A percentile compares a stretch with the other conserved stretches of the same genome.
Evolutionary conservation across 1,139 yeast species (phyloP).

Genomic region (Sugiyamaella neomexicana): DNA sequence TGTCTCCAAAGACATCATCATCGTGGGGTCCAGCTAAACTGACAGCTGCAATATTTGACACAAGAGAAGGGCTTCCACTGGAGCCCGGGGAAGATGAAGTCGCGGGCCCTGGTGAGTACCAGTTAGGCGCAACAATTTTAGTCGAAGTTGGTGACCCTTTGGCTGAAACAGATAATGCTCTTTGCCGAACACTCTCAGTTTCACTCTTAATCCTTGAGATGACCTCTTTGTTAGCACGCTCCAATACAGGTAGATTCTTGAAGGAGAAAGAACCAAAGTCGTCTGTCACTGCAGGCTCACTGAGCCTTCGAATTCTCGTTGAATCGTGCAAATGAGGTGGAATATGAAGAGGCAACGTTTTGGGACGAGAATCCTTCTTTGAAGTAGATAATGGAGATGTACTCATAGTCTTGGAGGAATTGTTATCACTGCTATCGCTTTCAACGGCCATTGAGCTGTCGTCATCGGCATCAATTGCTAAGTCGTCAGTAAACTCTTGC

Average conservation of each 20-base stretch:
- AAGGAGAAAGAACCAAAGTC: slow-evolving; percentile 95
- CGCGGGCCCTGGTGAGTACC: slow-evolving; percentile 12
- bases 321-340: slow-evolving; percentile 62
- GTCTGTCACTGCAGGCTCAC: slow-evolving; percentile 51
- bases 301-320: slow-evolving; percentile 60
- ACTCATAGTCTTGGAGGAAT: background rate
- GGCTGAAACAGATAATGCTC: slow-evolving; percentile 32
- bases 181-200: slow-evolving; percentile 44
- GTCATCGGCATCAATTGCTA: slow-evolving; percentile 22
- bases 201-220: slow-evolving; percentile 83
- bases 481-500: slow-evolving; percentile 38
- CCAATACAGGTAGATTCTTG: slow-evolving; percentile 84
- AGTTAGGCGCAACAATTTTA: slow-evolving; percentile 10
- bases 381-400: slow-evolving; percentile 12
- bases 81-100: slow-evolving; percentile 5
- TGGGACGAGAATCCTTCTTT: slow-evolving; percentile 22
- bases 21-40: slow-evolving; percentile 17
- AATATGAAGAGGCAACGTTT: slow-evolving; percentile 48
- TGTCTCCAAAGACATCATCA: slow-evolving; percentile 13
- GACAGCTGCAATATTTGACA: background rate
- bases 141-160: slow-evolving; percentile 21
- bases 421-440: slow-evolving; percentile 24
- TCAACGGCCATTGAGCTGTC: slow-evolving; percentile 21
- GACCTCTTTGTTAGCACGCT: slow-evolving; percentile 91
- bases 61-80: background rate